Evolutionary conservation across 306 rosid species (phyloP).

Genomic region (Pterocarpus santalinus): DNA sequence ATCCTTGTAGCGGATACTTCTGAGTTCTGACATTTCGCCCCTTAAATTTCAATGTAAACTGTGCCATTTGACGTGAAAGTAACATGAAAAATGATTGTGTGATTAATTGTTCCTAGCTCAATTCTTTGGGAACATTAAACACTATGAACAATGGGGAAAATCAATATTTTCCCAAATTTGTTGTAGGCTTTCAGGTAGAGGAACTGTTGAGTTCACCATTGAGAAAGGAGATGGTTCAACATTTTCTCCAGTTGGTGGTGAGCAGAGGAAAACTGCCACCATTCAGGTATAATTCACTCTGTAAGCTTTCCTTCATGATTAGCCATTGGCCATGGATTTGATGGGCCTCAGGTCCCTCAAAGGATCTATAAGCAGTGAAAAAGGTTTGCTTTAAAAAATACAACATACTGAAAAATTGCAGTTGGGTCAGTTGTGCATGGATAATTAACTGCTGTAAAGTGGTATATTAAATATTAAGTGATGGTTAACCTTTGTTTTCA

Average conservation of each 20-base stretch:
- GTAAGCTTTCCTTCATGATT: slow-evolving; percentile 21
- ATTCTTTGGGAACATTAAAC: not conserved
- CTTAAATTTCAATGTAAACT: slow-evolving; percentile 8
- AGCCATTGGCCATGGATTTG: slow-evolving; percentile 25
- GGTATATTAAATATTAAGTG: slow-evolving; percentile 31
- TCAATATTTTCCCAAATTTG: slow-evolving; percentile 47
- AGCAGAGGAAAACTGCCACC: slow-evolving; percentile 72
- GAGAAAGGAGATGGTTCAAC: slow-evolving; percentile 87
- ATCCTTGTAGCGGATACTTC: slow-evolving; percentile 14
- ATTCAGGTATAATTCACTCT: slow-evolving; percentile 66
- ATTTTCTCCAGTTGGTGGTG: slow-evolving; percentile 90
- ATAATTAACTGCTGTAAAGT: not conserved
- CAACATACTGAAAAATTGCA: not conserved
- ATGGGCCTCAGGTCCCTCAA: slow-evolving; percentile 35
- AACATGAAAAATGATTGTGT: not conserved
- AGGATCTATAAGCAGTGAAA: slow-evolving; percentile 14
- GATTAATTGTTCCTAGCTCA: not conserved
- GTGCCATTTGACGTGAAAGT: slow-evolving; percentile 11
- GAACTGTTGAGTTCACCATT: slow-evolving; percentile 80
- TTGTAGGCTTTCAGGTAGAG: slow-evolving; percentile 89
- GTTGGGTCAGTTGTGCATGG: slow-evolving; percentile 27
- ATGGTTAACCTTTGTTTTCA: slow-evolving; percentile 51
- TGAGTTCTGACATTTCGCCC: not conserved
- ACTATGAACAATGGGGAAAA: slow-evolving; percentile 17
- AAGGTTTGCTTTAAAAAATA: slow-evolving; percentile 6